phyloP scores from a whole-genome alignment of 2,329 filamentous ascomycete species.

The Aspergillus brunneoviolaceus region DNA sequence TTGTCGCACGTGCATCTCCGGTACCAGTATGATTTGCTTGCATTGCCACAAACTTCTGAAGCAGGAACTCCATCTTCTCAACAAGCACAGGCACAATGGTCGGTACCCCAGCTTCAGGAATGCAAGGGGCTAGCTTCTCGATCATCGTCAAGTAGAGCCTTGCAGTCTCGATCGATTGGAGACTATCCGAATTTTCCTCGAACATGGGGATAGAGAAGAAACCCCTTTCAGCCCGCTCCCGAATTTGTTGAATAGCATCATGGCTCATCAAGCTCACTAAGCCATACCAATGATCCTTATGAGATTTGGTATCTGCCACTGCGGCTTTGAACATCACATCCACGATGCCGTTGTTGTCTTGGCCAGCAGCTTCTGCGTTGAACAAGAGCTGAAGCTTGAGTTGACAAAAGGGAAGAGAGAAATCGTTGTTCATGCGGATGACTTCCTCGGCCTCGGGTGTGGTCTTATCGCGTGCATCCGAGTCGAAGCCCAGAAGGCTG shows the following conservation, averaged over 20 bases:
- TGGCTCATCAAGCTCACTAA: conserved; percentile 40
- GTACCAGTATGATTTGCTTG: conserved; percentile 26
- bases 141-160: conserved; percentile 41
- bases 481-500: conserved; percentile 30
- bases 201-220: conserved; percentile 39
- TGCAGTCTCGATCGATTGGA: conserved; percentile 30
- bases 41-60: conserved; percentile 37
- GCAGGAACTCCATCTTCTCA: conserved; percentile 42
- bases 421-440: conserved; percentile 39
- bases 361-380: conserved; percentile 28
- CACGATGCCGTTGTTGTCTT: conserved; percentile 34
- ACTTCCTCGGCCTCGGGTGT: conserved; percentile 36
- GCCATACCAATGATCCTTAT: conserved; percentile 40
- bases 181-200: conserved; percentile 23
- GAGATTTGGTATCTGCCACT: conserved; percentile 35
- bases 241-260: conserved; percentile 39
- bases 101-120: conserved; percentile 34
- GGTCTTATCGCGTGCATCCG: conserved; percentile 12
- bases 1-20: conserved; percentile 17
- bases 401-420: conserved; percentile 46
- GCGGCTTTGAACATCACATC: conserved; percentile 43
- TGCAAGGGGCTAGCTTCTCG: conserved; percentile 39
- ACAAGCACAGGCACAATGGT: conserved; percentile 35
- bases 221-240: conserved; percentile 42
- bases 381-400: conserved; percentile 45